Evolutionary conservation across 164 flowering plant genomes (phyloP).

Genomic region (Liriodendron chinense): DNA sequence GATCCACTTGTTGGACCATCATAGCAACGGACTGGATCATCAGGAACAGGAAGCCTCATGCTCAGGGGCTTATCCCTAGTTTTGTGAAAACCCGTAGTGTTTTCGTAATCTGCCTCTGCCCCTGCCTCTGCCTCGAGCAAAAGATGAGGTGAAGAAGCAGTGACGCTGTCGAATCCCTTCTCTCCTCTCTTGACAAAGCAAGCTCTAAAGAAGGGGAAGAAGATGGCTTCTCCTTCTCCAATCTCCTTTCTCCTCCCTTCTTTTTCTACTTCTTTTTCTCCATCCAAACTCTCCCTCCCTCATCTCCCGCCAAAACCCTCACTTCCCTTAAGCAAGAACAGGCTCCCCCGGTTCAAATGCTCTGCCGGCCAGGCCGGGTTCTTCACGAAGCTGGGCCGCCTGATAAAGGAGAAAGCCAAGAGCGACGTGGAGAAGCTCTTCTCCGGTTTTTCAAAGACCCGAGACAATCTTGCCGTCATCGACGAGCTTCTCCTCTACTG

Average conservation of each 20-base stretch:
- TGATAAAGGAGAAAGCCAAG: constrained; percentile 91
- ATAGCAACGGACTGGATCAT: too few species aligned
- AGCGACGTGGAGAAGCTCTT: constrained; percentile 85
- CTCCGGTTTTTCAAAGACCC: constrained; percentile 88
- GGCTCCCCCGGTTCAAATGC: constrained; percentile 53
- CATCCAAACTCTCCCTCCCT: constrained; percentile 7
- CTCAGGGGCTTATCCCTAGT: too few species aligned
- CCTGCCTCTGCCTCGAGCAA: not conserved
- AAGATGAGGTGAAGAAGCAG: not conserved
- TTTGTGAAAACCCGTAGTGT: too few species aligned
- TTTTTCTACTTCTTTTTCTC: constrained; percentile 6
- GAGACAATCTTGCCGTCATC: constrained; percentile 86
- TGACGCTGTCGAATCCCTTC: not conserved
- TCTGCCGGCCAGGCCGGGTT: constrained; percentile 77
- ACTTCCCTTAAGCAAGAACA: not conserved
- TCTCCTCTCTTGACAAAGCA: not conserved
- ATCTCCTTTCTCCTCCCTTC: constrained; percentile 19
- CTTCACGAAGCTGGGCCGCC: constrained; percentile 78
- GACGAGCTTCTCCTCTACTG: constrained; percentile 90
- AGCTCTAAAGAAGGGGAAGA: not conserved
- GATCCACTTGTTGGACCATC: too few species aligned
- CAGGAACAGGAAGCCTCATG: too few species aligned
- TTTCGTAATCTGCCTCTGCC: not conserved
- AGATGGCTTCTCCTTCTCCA: constrained; percentile 30
- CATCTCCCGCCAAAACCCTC: constrained; percentile 8